phyloP scores from a whole-genome alignment of 2,329 filamentous ascomycete species.

The Botrytis squamosa region DNA sequence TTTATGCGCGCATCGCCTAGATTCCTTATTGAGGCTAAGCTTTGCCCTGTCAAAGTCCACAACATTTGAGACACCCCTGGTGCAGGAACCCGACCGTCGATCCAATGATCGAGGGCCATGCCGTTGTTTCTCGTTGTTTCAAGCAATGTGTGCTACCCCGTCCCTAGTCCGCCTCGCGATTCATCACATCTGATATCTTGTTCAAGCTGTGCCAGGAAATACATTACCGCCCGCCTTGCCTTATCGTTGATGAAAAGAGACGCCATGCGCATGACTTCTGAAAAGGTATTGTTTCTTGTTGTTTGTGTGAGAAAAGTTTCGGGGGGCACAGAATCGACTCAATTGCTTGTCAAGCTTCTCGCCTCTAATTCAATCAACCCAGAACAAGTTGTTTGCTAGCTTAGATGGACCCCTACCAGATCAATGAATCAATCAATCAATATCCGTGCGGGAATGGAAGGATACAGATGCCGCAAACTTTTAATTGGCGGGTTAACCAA shows the following conservation, averaged over 20 bases:
- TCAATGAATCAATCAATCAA: constrained; percentile 12
- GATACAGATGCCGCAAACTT: constrained; percentile 15
- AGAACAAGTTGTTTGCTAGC: constrained; percentile 13
- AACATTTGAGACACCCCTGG: constrained; percentile 18
- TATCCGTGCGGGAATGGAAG: constrained; percentile 10
- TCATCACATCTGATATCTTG: constrained; percentile 16
- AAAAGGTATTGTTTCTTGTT: background rate
- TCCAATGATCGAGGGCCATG: constrained; percentile 21
- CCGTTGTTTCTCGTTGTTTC: constrained; percentile 21
- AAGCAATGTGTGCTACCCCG: constrained; percentile 8
- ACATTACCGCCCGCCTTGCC: constrained; percentile 7
- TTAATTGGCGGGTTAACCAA: constrained; percentile 15
- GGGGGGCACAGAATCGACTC: background rate
- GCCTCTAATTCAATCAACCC: background rate
- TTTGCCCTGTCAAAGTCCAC: constrained; percentile 19
- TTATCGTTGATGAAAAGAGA: background rate
- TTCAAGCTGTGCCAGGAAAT: constrained; percentile 7
- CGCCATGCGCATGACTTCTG: constrained; percentile 13
- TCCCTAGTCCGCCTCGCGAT: background rate
- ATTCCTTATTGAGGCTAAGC: constrained; percentile 10
- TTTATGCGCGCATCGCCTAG: background rate
- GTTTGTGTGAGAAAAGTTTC: background rate
- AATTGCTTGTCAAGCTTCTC: constrained; percentile 6
- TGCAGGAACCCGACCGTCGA: constrained; percentile 22
- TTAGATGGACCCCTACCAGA: background rate